Evolutionary conservation across 164 flowering plant species (phyloP), one percentile per base, ranked within the genome.

Genomic region (Litsea cubeba): DNA sequence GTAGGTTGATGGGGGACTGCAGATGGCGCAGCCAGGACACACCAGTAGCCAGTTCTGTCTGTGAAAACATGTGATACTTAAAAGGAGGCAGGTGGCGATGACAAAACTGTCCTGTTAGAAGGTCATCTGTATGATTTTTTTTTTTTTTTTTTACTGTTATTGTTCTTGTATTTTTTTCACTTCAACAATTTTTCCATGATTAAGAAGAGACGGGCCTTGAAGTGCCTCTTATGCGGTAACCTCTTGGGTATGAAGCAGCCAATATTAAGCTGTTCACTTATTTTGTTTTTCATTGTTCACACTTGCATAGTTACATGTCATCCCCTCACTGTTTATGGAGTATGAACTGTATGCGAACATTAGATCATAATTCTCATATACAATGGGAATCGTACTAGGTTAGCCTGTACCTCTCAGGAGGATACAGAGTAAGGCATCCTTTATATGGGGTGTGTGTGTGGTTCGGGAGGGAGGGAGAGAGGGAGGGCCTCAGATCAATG

Each of bases 31-130:
- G 57, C 72, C 75, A 26, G 51, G 71, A 28, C 11, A 17, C 50
- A 65, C 35, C 23, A 35, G 24, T 14, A 22, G 69, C 26, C 23
- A 40, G 26, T 26, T 46, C 50, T 76, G 78, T 46, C 50, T 76
- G 78, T 76, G 68, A 40, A 76, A 12, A 67, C 12, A 25, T 7
- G 26, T 50, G 81, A 75, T 78, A 76, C 70, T 77, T 76, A 80
- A 69, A 72, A 14, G n/a, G n/a, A 11, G 67, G 32, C 57, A 72
- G 74, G 68, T 62, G 74, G 18, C 3, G 50, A 28, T 71, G 73
- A 24, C 5, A 17, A 40, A 12, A 68, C 26, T 63, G 66, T 22
- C 30, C 66, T 22, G 66, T 24, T 63, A 22, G 26, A 24, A 22
- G n/a, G 10, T 40, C 54, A 46, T 40, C 71, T 68, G 71, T 23